Base-by-base conservation (phyloP, 495 filamentous ascomycete genomes). In the Tuber indicum region DNA sequence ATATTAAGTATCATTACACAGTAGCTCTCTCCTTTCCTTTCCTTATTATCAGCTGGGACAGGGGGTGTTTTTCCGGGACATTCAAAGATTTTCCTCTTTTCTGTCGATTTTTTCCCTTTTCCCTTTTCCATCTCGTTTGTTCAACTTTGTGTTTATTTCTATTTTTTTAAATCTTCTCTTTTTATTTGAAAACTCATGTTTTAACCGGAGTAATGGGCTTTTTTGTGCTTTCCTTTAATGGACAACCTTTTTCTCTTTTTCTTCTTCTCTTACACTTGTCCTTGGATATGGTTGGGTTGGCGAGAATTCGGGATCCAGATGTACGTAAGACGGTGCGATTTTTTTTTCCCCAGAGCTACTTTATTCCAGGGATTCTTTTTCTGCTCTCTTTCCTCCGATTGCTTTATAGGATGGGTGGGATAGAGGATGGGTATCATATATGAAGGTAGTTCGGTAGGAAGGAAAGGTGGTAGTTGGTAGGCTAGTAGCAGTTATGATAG, bases 351-450 rank as follows among this genome's bases (percentile, higher is more conserved):
- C 39, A 41, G 39, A 41, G 14, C 14, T 47, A 14, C 12, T n/a
- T n/a, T n/a, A 23, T 36, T 36, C 58, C 58, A 17, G 26, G 26
- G 26, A 62, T 70, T 46, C 70, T 58, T 45, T 52, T 16, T 52
- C 12, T 39, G 69, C 21, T 66, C 39, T 43, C 71, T 70, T 76
- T 46, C 58, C 42, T 75, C 43, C 70, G 41, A 23, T 52, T 52
- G 70, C 26, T 49, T 74, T 26, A 52, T 62, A 16, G 26, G 58
- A 66, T 36, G 12, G 58, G 58, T 36, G 32, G 32, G 26, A 17
- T 66, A 66, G 14, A 66, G 26, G 26, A 66, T 66, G 26, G 58
- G 58, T 19, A 17, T n/a, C 58, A 17, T 36, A 66, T 36, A 66
- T 66, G 58, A 32, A 66, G 58, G 26, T 7, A 26, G 58, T 4